phyloP scores from a whole-genome alignment of 2,329 filamentous ascomycete genomes.

The Thelonectria olida region DNA sequence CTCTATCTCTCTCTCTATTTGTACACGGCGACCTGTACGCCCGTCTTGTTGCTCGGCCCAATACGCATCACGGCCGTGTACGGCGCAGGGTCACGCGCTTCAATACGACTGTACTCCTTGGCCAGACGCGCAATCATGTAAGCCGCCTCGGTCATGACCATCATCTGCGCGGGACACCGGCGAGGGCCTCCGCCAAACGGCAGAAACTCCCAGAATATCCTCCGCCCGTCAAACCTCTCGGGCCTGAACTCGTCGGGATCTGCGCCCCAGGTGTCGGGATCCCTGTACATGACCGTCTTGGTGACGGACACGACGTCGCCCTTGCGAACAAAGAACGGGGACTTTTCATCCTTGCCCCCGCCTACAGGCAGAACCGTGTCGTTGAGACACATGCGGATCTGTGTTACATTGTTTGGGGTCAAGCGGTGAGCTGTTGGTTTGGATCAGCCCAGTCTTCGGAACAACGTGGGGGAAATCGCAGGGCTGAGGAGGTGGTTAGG shows the following conservation, averaged over 20 bases:
- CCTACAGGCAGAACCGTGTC: slow-evolving; percentile 61
- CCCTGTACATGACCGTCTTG: slow-evolving; percentile 52
- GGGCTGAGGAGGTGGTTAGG: slow-evolving; percentile 6
- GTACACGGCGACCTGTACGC: slow-evolving; percentile 22
- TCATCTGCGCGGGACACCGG: slow-evolving; percentile 33
- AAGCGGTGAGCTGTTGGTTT: slow-evolving; percentile 18
- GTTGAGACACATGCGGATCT: slow-evolving; percentile 22
- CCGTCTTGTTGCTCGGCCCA: slow-evolving; percentile 18
- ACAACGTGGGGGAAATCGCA: neutral
- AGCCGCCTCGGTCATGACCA: slow-evolving; percentile 31
- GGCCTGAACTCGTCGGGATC: slow-evolving; percentile 52
- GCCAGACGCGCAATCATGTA: slow-evolving; percentile 26
- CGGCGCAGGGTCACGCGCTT: slow-evolving; percentile 16
- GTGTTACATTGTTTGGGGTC: slow-evolving; percentile 28
- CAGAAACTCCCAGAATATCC: slow-evolving; percentile 31
- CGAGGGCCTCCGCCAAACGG: slow-evolving; percentile 33
- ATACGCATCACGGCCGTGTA: slow-evolving; percentile 23
- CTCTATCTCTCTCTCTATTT: too few relatives aligned
- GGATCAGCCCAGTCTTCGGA: neutral
- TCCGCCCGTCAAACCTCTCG: slow-evolving; percentile 45
- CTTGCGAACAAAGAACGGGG: slow-evolving; percentile 58
- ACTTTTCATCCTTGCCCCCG: slow-evolving; percentile 56
- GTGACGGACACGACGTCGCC: slow-evolving; percentile 55
- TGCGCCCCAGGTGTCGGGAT: slow-evolving; percentile 47
- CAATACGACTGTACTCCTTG: slow-evolving; percentile 14